phyloP scores from a whole-genome alignment of 768 basidiomycete genomes.

The Suillus ampliporus region DNA sequence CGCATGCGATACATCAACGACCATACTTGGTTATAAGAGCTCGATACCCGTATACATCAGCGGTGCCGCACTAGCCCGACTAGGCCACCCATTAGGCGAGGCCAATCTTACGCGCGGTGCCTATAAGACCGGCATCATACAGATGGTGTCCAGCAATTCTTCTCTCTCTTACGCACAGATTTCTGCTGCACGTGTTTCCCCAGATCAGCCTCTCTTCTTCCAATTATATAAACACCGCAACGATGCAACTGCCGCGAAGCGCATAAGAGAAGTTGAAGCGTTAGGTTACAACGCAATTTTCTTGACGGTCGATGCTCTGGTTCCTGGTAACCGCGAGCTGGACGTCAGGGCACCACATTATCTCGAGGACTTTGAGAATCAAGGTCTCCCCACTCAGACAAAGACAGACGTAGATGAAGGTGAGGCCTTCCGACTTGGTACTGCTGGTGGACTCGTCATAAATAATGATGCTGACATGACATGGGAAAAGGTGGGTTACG shows the following conservation, averaged over 20 bases:
- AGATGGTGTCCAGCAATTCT: constrained; percentile 85
- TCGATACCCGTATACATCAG: constrained; percentile 84
- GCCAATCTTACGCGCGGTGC: constrained; percentile 79
- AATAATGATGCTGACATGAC: constrained; percentile 80
- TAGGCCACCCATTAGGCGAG: constrained; percentile 92
- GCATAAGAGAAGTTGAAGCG: constrained; percentile 71
- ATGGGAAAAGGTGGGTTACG: constrained; percentile 62
- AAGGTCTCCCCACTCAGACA: constrained; percentile 31
- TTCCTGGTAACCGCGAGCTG: constrained; percentile 78
- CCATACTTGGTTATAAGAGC: constrained; percentile 71
- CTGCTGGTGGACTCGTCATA: constrained; percentile 67
- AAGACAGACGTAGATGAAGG: constrained; percentile 37
- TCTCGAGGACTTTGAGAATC: constrained; percentile 58
- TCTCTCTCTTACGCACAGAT: constrained; percentile 71
- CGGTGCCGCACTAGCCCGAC: constrained; percentile 81
- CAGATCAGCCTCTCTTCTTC: constrained; percentile 73
- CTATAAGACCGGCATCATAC: constrained; percentile 70
- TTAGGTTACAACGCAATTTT: constrained; percentile 89
- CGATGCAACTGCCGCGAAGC: constrained; percentile 65
- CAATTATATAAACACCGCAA: constrained; percentile 86
- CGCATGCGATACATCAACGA: constrained; percentile 70
- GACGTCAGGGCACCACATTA: constrained; percentile 69
- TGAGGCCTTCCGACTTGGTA: constrained; percentile 55
- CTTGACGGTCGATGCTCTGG: constrained; percentile 90
- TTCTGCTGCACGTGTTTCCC: constrained; percentile 55